These are phyloP conservation scores for Apiospora saccharicola DNA, from an alignment of 2,329 filamentous ascomycete genomes.

Conservation along the genomic window DNA sequence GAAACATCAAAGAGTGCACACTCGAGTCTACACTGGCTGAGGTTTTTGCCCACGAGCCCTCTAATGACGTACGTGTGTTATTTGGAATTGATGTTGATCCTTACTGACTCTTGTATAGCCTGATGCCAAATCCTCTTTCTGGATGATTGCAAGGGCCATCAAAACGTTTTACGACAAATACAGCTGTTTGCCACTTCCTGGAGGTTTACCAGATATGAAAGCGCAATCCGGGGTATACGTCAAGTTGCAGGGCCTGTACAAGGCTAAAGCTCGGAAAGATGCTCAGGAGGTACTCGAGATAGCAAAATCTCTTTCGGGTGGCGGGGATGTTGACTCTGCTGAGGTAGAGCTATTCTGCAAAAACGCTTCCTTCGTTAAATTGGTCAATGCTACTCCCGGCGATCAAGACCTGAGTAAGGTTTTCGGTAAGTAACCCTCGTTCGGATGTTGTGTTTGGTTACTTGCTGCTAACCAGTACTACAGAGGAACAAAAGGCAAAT, in stretches of 20 bases:
- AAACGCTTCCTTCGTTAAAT: slow-evolving; percentile 90
- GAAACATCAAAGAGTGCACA: slow-evolving; percentile 76
- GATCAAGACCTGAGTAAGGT: slow-evolving; percentile 58
- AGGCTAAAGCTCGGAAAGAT: slow-evolving; percentile 82
- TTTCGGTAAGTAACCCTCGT: slow-evolving; percentile 55
- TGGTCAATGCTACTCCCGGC: slow-evolving; percentile 68
- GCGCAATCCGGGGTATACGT: slow-evolving; percentile 91
- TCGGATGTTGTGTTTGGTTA: slow-evolving; percentile 26
- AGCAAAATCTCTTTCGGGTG: slow-evolving; percentile 62
- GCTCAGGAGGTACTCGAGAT: slow-evolving; percentile 74
- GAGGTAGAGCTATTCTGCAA: slow-evolving; percentile 95
- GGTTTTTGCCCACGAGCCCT: slow-evolving; percentile 74
- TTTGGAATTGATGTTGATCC: background rate
- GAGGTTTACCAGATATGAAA: slow-evolving; percentile 96
- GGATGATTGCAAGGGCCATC: slow-evolving; percentile 85
- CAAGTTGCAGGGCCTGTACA: slow-evolving; percentile 90
- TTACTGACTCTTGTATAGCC: slow-evolving; percentile 37
- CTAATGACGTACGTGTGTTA: slow-evolving; percentile 60
- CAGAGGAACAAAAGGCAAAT: slow-evolving; percentile 62
- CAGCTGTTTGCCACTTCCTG: slow-evolving; percentile 79
- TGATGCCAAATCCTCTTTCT: slow-evolving; percentile 72
- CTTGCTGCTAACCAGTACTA: slow-evolving; percentile 38
- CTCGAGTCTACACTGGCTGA: slow-evolving; percentile 75
- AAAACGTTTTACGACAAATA: slow-evolving; percentile 78
- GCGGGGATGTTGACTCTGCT: slow-evolving; percentile 65